A percentile compares a stretch with the other conserved stretches of the same genome.
Conservation (phyloP, 805 yeast species). For the Clavispora asparagi region DNA sequence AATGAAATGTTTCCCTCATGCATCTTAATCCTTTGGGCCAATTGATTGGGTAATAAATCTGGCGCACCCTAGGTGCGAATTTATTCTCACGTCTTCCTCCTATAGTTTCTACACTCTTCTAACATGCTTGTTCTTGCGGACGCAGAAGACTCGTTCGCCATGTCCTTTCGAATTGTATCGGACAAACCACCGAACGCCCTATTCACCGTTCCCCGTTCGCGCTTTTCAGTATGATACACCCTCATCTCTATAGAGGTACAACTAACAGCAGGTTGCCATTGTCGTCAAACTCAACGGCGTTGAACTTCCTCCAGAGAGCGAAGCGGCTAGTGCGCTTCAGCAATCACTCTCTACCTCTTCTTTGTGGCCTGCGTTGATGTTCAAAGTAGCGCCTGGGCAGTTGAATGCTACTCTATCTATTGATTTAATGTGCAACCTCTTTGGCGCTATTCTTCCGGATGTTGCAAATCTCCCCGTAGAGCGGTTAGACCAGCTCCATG, state of each 20-base stretch:
- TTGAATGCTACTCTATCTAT: neutral
- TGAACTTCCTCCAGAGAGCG: constrained; percentile 4
- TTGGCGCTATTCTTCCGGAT: constrained; percentile 9
- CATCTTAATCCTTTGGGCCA: too few species aligned
- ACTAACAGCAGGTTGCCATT: constrained; percentile 8
- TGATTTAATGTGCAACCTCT: constrained; percentile 7
- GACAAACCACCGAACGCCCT: neutral
- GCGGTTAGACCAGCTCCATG: constrained; percentile 4
- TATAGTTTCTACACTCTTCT: neutral
- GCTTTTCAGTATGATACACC: neutral
- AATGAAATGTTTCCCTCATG: too few species aligned
- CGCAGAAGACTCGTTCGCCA: neutral
- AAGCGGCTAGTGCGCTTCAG: constrained; percentile 5
- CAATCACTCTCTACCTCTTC: constrained; percentile 1
- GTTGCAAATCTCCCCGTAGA: constrained; percentile 7
- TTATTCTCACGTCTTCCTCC: neutral
- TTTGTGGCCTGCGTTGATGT: constrained; percentile 2
- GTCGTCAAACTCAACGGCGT: constrained; percentile 8
- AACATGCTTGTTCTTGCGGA: neutral
- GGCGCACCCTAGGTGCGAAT: neutral
- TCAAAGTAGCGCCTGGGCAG: neutral
- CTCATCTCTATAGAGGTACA: neutral
- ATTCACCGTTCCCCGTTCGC: neutral
- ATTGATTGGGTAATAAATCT: too few species aligned
- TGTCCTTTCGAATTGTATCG: neutral